Evolutionary conservation across 495 filamentous ascomycete genomes (phyloP).

Genomic region (Margaritispora aquatica): DNA sequence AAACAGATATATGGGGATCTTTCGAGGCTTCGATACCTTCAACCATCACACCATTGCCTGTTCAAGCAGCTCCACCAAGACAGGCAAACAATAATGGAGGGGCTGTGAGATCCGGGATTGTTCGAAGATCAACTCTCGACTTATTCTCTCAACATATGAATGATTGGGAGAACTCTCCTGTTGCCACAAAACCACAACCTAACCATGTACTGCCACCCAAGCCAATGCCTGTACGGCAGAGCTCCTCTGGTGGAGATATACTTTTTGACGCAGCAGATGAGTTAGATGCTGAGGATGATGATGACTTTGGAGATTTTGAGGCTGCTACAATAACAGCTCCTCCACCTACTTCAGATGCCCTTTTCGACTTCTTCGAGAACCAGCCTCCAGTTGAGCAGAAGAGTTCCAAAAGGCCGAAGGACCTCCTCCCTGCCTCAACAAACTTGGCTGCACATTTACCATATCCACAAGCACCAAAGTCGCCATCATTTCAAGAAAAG

Average conservation of each 20-base stretch:
- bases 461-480: constrained; percentile 41
- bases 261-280: constrained; percentile 42
- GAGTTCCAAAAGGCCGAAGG: constrained; percentile 3
- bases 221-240: constrained; percentile 4
- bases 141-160: constrained; percentile 15
- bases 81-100: constrained; percentile 1
- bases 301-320: constrained; percentile 76
- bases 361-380: constrained; percentile 15
- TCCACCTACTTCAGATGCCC: constrained; percentile 11
- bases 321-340: constrained; percentile 25
- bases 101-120: constrained; percentile 1
- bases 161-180: neutral
- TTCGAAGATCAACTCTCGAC: constrained; percentile 16
- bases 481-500: constrained; percentile 43
- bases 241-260: constrained; percentile 27
- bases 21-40: constrained; percentile 1
- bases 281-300: constrained; percentile 43
- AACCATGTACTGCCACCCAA: neutral
- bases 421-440: constrained; percentile 10
- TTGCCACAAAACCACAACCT: neutral
- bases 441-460: constrained; percentile 9
- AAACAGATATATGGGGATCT: constrained; percentile 24
- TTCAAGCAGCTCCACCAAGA: neutral
- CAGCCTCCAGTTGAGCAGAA: constrained; percentile 6
- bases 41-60: neutral